Base-by-base conservation (phyloP, 805 yeast species). In the Lipomyces starkeyi region DNA sequence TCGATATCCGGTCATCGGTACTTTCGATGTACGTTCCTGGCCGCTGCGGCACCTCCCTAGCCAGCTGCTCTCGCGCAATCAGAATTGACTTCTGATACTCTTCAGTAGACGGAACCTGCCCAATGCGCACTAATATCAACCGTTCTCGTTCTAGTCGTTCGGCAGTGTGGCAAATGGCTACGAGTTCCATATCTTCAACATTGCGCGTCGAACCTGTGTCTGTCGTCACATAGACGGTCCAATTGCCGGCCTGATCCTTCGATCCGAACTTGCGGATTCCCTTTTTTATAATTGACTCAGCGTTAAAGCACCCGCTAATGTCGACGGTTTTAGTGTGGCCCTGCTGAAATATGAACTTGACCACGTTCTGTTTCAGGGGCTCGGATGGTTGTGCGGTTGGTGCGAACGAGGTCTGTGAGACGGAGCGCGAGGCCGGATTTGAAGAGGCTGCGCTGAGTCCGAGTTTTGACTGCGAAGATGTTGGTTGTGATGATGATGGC, bases 281-380 rank as follows among this genome's bases (percentile, higher is more conserved):
- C 71, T 87, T 88, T 63, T 86, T 82, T 76, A 90, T 91, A 61
- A 93, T 90, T 6, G 92, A 85, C 66, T 87, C 89, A 0, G 97
- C 93, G 75, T 88, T 89, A 78, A 87, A 90, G 75, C 97, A 91
- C 0, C 93, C 95, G 20, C 86, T 84, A 0, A 91, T 88, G 73
- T 89, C 88, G 55, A 91, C 87, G 63, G 84, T 83, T 72, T 87
- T 88, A 1, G 87, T 83, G 7, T 88, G 82, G 0, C 97, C 97
- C 78, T 89, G 91, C 63, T 88, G 89, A 49, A 89, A 80, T 37
- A 92, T 90, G 71, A 93, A 88, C 1, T 90, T 88, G 25, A 89
- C 88, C 55, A 62, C 40, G 29, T 52, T 29, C 60, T 69, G 67
- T 13, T 58, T 66, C 22, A 68, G 62, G 3, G 60, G 61, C 14